phyloP scores from a whole-genome alignment of 106 monocot genomes.

The Dendrobium huoshanense region DNA sequence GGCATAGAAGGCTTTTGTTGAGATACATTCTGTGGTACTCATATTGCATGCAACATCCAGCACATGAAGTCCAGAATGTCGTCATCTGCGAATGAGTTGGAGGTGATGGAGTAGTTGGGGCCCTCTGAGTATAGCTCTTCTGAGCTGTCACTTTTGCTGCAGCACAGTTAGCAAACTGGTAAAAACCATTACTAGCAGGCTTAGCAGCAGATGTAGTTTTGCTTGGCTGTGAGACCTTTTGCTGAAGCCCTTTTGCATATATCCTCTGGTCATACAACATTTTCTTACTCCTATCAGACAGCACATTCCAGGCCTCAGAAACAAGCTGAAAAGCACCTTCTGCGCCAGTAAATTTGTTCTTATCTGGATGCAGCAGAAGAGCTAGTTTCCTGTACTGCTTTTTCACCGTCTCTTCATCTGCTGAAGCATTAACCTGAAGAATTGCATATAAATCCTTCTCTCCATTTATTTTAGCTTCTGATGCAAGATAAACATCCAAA shows the following conservation, averaged over 20 bases:
- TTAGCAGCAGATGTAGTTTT: background rate
- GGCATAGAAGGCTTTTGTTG: slow-evolving; percentile 49
- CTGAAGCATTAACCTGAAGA: slow-evolving; percentile 4
- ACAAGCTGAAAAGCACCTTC: slow-evolving; percentile 23
- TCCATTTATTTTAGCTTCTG: slow-evolving; percentile 8
- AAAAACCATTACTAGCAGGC: slow-evolving; percentile 5
- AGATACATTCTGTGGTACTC: slow-evolving; percentile 45
- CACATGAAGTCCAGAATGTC: slow-evolving; percentile 56
- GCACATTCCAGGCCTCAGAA: slow-evolving; percentile 24
- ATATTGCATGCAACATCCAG: slow-evolving; percentile 48
- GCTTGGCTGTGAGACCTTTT: background rate
- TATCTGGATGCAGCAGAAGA: slow-evolving; percentile 19
- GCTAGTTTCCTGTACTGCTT: slow-evolving; percentile 23
- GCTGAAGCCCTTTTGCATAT: slow-evolving; percentile 6
- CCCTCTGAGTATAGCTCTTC: background rate
- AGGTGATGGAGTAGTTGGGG: slow-evolving; percentile 4
- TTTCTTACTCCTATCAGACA: slow-evolving; percentile 24
- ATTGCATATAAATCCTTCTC: slow-evolving; percentile 20
- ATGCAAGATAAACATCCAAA: slow-evolving; percentile 12
- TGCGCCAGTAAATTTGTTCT: slow-evolving; percentile 17
- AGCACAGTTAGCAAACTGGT: slow-evolving; percentile 3
- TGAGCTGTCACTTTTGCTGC: background rate
- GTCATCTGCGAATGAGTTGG: slow-evolving; percentile 1
- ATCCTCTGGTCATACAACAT: slow-evolving; percentile 15
- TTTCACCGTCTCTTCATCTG: slow-evolving; percentile 16